These are phyloP conservation scores for Claviceps paspali DNA, from an alignment of 2,329 filamentous ascomycete species.

Conservation along the genomic window DNA sequence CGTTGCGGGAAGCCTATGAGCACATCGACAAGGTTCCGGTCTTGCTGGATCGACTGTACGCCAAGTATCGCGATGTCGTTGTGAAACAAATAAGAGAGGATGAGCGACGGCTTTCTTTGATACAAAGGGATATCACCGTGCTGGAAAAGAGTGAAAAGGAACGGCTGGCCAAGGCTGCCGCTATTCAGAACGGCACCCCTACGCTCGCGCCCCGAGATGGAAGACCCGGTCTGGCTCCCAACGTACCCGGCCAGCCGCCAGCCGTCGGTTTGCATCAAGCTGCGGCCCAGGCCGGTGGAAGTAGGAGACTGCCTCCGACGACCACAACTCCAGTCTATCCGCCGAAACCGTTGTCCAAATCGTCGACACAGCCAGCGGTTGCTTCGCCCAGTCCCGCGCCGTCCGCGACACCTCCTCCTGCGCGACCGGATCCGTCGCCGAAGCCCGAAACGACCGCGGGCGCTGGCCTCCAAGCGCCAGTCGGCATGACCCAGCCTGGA, in stretches of 20 bases:
- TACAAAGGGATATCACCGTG: constrained; percentile 53
- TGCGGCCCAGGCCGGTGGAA: constrained; percentile 2
- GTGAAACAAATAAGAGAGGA: constrained; percentile 59
- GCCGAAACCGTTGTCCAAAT: constrained; percentile 16
- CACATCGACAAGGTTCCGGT: constrained; percentile 53
- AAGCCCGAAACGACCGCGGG: constrained; percentile 16
- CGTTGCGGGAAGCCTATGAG: constrained; percentile 49
- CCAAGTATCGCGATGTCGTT: constrained; percentile 54
- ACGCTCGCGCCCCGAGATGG: constrained; percentile 18
- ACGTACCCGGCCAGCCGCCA: not conserved
- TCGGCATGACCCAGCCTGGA: constrained; percentile 17
- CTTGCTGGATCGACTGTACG: constrained; percentile 60
- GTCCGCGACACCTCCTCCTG: constrained; percentile 14
- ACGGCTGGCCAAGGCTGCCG: constrained; percentile 19
- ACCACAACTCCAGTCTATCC: constrained; percentile 21
- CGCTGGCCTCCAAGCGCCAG: constrained; percentile 23
- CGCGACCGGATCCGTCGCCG: constrained; percentile 14
- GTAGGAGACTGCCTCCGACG: constrained; percentile 13
- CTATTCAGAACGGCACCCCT: constrained; percentile 19
- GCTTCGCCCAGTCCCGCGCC: constrained; percentile 15
- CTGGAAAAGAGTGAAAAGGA: constrained; percentile 39
- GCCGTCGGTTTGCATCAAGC: constrained; percentile 8
- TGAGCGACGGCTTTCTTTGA: constrained; percentile 48
- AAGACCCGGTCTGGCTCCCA: constrained; percentile 10
- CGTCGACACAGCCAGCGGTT: constrained; percentile 11